These are phyloP conservation scores for Phtheirospermum japonicum DNA, from an alignment of 257 asterid species.

Conservation along the genomic window DNA sequence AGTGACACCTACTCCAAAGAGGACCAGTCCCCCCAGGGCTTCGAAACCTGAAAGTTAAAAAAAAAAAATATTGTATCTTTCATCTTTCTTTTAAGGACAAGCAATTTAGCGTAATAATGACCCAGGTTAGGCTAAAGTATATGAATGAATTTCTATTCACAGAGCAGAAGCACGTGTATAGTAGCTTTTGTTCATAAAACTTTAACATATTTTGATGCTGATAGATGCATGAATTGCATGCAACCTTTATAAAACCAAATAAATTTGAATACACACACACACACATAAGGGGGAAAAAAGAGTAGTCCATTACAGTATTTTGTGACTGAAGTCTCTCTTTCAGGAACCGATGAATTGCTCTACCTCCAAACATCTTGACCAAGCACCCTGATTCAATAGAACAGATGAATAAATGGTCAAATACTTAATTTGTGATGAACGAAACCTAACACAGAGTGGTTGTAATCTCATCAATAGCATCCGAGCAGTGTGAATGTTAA, in stretches of 20 bases:
- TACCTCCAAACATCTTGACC: no score
- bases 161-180: not conserved
- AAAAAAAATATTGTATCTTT: not conserved
- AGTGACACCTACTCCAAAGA: constrained; percentile 46
- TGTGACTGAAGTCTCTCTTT: constrained; percentile 36
- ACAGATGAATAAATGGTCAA: not conserved
- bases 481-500: not conserved
- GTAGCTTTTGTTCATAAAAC: no score
- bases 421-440: not conserved
- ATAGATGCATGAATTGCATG: no score
- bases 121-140: not conserved
- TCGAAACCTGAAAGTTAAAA: constrained; percentile 35
- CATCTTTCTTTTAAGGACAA: constrained; percentile 2
- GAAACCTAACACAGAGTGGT: not conserved
- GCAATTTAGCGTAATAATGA: constrained; percentile 8
- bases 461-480: no score
- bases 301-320: constrained; percentile 26
- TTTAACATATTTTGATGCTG: not conserved
- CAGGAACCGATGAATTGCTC: constrained; percentile 36
- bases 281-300: not conserved
- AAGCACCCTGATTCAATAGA: constrained; percentile 25
- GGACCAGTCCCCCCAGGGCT: constrained; percentile 36
- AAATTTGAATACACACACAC: not conserved
- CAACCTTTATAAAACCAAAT: no score
- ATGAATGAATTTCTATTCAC: not conserved